These are phyloP conservation scores for Acanthamoeba healyi DNA, from an alignment of 208 protist species.

Conservation along the genomic window DNA sequence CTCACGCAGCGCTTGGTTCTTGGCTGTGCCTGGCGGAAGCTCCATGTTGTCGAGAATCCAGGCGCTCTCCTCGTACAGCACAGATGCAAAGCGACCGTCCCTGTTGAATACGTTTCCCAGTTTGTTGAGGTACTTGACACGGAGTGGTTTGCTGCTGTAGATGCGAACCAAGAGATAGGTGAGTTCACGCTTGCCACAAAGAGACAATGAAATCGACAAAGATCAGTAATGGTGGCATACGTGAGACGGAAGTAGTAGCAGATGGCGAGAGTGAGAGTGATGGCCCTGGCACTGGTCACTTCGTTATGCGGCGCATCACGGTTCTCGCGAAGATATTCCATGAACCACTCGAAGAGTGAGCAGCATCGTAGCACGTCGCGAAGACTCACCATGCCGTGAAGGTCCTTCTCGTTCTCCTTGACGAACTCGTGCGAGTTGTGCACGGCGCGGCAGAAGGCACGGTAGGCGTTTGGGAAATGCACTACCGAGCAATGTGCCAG, in stretches of 20 bases:
- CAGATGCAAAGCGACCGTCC: not conserved
- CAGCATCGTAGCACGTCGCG: constrained; percentile 19
- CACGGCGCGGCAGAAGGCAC: not conserved
- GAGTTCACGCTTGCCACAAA: no score
- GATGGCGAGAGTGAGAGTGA: constrained; percentile 14
- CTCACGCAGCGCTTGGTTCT: constrained; percentile 64
- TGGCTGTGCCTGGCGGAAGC: constrained; percentile 10
- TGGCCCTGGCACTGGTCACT: not conserved
- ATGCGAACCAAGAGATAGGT: no score
- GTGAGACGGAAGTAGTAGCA: constrained; percentile 73
- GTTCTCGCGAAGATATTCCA: constrained; percentile 39
- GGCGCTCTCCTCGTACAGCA: not conserved
- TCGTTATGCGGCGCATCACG: not conserved
- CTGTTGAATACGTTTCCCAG: not conserved
- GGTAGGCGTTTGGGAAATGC: not conserved
- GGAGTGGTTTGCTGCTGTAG: not conserved
- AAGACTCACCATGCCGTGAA: not conserved
- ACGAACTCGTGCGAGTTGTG: constrained; percentile 58
- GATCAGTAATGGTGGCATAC: no score
- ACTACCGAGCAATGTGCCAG: not conserved
- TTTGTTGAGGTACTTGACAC: not conserved
- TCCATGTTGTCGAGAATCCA: constrained; percentile 50
- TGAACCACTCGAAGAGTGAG: constrained; percentile 56
- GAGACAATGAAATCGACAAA: no score
- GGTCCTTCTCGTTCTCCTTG: constrained; percentile 19